Percentiles rank a stretch among this genome's conserved stretches.
Conservation (phyloP, 306 rosid genomes). For the Quercus rubra region DNA sequence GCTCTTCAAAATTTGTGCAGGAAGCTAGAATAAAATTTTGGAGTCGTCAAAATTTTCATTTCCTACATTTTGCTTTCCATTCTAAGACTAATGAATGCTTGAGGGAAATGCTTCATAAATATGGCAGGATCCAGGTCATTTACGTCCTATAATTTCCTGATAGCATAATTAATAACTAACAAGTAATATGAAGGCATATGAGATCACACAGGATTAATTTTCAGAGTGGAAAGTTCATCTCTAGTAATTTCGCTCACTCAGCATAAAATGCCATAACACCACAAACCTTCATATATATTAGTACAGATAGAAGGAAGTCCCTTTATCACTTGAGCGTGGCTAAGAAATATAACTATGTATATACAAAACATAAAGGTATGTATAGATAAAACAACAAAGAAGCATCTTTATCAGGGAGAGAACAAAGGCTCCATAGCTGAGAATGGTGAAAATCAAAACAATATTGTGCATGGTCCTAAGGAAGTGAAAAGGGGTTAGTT, state of each 20-base stretch:
- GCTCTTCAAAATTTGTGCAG: constrained; percentile 10
- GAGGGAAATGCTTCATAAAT: not conserved
- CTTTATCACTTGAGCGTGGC: too few relatives aligned
- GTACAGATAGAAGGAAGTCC: not conserved
- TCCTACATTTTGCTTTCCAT: not conserved
- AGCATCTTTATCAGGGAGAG: too few relatives aligned
- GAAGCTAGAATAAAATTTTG: not conserved
- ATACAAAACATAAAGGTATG: too few relatives aligned
- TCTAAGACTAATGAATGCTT: not conserved
- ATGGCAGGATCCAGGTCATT: not conserved
- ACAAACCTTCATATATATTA: not conserved
- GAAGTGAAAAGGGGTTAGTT: too few relatives aligned
- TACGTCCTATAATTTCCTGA: not conserved
- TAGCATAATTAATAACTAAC: not conserved
- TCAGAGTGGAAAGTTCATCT: not conserved
- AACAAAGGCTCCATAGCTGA: too few relatives aligned
- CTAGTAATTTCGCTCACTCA: not conserved
- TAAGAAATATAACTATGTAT: too few relatives aligned
- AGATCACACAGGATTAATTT: not conserved
- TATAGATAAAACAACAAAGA: too few relatives aligned
- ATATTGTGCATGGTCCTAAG: too few relatives aligned
- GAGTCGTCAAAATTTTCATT: not conserved
- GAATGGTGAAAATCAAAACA: too few relatives aligned
- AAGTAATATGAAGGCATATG: not conserved
- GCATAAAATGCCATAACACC: not conserved